A percentile compares a stretch with the other conserved stretches of the same genome.
Evolutionary conservation across 176 grass and related monocot genomes (phyloP).

Genomic region (Elymus sibiricus): DNA sequence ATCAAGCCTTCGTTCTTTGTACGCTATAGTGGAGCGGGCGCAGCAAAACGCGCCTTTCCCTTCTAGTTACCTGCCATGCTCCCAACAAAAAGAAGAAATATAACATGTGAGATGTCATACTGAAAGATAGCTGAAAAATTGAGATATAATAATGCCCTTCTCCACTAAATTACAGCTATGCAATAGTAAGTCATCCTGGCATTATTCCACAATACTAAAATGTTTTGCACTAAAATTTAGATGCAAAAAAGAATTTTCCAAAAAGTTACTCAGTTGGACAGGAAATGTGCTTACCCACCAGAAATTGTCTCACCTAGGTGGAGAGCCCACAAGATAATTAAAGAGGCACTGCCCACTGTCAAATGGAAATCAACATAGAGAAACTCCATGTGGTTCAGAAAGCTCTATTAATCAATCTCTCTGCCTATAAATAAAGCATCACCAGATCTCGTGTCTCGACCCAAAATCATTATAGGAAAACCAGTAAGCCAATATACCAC

Average conservation of each 20-base stretch:
- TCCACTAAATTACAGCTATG: not conserved
- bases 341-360: not conserved
- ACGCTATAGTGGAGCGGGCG: too few relatives aligned
- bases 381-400: not conserved
- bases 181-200: not conserved
- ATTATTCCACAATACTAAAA: not conserved
- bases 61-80: not conserved
- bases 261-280: not conserved
- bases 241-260: too few relatives aligned
- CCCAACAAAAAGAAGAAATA: not conserved
- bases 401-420: not conserved
- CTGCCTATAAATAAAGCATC: conserved; percentile 35
- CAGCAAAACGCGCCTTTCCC: too few relatives aligned
- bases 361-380: not conserved
- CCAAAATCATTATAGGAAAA: not conserved
- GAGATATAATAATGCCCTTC: not conserved
- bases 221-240: too few relatives aligned
- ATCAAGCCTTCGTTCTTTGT: too few relatives aligned
- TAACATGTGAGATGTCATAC: not conserved
- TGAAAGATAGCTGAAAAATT: not conserved
- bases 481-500: not conserved
- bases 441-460: not conserved
- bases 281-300: not conserved
- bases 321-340: conserved; percentile 27
- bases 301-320: conserved; percentile 6